Percentiles rank a stretch among this genome's conserved stretches.
phyloP scores from a whole-genome alignment of 176 grass and related monocot species.

The Aegilops sharonensis region DNA sequence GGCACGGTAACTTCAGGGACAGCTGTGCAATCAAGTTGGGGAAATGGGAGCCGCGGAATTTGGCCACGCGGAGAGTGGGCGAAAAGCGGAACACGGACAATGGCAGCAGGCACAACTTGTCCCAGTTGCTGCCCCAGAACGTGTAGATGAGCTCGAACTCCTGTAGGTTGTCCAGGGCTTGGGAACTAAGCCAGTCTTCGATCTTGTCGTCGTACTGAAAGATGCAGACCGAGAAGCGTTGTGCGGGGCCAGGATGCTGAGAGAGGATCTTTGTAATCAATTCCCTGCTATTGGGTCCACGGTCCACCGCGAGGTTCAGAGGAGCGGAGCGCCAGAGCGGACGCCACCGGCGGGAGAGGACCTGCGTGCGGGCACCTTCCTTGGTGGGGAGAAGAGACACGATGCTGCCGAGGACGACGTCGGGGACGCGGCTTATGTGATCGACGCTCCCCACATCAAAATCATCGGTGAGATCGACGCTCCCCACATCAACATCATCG shows the following conservation, averaged over 20 bases:
- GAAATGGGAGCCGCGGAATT: neutral
- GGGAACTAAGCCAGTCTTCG: neutral
- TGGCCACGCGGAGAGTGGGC: neutral
- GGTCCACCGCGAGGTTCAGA: neutral
- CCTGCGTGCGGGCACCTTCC: no score
- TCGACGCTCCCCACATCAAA: no score
- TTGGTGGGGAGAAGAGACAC: no score
- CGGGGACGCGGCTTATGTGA: neutral
- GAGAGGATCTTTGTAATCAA: neutral
- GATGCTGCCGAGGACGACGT: neutral
- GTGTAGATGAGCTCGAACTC: neutral
- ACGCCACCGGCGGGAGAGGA: neutral
- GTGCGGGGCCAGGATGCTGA: neutral
- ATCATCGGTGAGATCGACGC: neutral
- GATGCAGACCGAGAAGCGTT: neutral
- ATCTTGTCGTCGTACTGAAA: neutral
- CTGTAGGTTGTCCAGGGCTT: neutral
- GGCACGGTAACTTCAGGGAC: neutral
- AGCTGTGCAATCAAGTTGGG: neutral
- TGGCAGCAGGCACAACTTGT: neutral
- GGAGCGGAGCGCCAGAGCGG: neutral
- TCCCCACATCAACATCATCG: neutral
- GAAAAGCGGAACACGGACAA: neutral
- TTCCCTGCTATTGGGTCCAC: neutral
- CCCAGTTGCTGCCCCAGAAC: fast-evolving